A percentile compares a stretch with the other conserved stretches of the same genome.
These are phyloP conservation scores for Herpetospermum pedunculosum DNA, from an alignment of 306 rosid genomes.

Conservation along the genomic window DNA sequence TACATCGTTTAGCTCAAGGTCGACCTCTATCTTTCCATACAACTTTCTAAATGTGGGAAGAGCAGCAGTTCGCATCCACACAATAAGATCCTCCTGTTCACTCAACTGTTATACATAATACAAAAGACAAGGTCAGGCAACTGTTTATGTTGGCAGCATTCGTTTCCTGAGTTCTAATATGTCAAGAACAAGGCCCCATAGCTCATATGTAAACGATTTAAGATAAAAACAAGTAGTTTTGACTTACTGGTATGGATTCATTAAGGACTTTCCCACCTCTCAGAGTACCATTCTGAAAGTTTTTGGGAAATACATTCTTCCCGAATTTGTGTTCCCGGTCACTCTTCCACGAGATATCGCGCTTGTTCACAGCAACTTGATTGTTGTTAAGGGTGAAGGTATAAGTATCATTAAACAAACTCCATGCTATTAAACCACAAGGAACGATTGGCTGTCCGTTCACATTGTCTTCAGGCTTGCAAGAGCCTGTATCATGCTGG, in stretches of 20 bases:
- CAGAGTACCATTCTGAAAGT: conserved; percentile 67
- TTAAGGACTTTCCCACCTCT: conserved; percentile 42
- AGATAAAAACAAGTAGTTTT: conserved; percentile 9
- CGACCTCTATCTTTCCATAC: conserved; percentile 17
- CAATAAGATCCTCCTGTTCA: conserved; percentile 18
- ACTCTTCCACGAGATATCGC: conserved; percentile 77
- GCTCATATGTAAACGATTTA: background rate
- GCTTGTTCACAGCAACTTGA: conserved; percentile 48
- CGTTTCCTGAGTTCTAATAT: background rate
- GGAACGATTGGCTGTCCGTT: conserved; percentile 47
- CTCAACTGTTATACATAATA: conserved; percentile 8
- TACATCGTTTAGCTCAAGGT: conserved; percentile 5
- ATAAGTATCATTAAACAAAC: conserved; percentile 91
- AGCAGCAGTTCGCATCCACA: conserved; percentile 20
- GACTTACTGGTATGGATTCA: conserved; percentile 35
- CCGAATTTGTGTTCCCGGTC: conserved; percentile 91
- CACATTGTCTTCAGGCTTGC: conserved; percentile 51
- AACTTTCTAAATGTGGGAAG: conserved; percentile 19
- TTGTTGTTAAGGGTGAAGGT: conserved; percentile 30
- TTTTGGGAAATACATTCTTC: conserved; percentile 61
- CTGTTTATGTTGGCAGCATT: background rate
- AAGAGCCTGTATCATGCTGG: conserved; percentile 18
- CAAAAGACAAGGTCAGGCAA: background rate
- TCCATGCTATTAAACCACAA: conserved; percentile 98
- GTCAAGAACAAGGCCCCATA: background rate